A percentile compares a stretch with the other conserved stretches of the same genome.
Conservation (phyloP, 257 asterid genomes). For the Jacaranda copaia region DNA sequence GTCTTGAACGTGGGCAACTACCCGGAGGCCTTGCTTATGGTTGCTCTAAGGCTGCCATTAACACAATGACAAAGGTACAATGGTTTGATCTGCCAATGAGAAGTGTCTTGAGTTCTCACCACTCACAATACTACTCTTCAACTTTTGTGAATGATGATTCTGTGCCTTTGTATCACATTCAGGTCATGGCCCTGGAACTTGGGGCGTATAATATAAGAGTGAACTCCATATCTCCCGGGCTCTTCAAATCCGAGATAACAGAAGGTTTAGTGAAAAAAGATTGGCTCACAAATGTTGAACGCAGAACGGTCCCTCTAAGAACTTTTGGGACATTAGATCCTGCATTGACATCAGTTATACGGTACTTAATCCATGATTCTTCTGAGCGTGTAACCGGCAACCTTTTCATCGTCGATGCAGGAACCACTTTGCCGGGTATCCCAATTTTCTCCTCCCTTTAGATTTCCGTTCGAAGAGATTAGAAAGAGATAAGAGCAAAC, state of each 20-base stretch:
- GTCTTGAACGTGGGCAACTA: slow-evolving; percentile 43
- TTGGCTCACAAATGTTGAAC: slow-evolving; percentile 59
- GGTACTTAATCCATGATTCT: slow-evolving; percentile 70
- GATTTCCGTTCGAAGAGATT: background rate
- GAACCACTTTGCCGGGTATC: slow-evolving; percentile 59
- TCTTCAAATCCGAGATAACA: slow-evolving; percentile 77
- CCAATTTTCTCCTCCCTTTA: slow-evolving; percentile 78
- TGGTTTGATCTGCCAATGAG: background rate
- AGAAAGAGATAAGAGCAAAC: no score
- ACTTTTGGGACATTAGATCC: slow-evolving; percentile 60
- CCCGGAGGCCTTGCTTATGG: slow-evolving; percentile 44
- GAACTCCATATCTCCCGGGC: slow-evolving; percentile 69
- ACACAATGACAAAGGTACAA: slow-evolving; percentile 47
- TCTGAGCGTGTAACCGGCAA: slow-evolving; percentile 65
- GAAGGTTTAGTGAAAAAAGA: slow-evolving; percentile 55
- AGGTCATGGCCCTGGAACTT: slow-evolving; percentile 76
- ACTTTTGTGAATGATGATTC: background rate
- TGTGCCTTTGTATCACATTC: slow-evolving; percentile 4
- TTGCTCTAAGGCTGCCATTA: slow-evolving; percentile 46
- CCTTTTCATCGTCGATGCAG: slow-evolving; percentile 62
- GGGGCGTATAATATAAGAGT: slow-evolving; percentile 62
- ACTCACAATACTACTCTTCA: no score
- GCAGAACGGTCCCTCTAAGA: slow-evolving; percentile 54
- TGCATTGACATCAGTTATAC: slow-evolving; percentile 59
- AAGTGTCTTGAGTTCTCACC: background rate